Percentiles rank a stretch among this genome's conserved stretches.
These are phyloP conservation scores for Laguncularia racemosa DNA, from an alignment of 345 rosid genomes.

Conservation along the genomic window DNA sequence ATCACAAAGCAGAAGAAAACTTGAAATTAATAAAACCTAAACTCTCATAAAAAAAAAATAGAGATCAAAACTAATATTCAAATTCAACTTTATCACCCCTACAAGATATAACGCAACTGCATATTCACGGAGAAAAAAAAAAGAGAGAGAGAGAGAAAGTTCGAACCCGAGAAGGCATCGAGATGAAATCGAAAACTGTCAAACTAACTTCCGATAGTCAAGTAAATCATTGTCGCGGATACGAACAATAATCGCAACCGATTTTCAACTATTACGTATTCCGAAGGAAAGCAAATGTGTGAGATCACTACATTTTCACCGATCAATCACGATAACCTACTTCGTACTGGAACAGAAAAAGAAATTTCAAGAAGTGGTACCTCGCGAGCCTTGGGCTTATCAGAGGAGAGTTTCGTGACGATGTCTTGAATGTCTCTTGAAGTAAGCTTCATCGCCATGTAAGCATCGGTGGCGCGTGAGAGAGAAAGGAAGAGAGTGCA, in stretches of 20 bases:
- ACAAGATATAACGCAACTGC: not conserved
- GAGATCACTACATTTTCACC: too few species aligned
- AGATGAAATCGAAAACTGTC: too few species aligned
- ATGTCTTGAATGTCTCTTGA: constrained; percentile 77
- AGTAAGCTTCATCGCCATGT: constrained; percentile 34
- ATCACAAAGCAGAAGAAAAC: not conserved
- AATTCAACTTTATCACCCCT: too few species aligned
- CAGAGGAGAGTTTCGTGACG: constrained; percentile 83
- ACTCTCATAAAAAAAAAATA: too few species aligned
- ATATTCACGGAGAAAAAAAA: constrained; percentile 6
- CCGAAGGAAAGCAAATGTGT: too few species aligned
- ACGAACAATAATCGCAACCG: too few species aligned
- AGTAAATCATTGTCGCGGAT: too few species aligned
- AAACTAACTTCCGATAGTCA: too few species aligned
- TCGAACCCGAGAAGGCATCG: too few species aligned
- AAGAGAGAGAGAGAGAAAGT: constrained; percentile 4
- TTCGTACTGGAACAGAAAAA: not conserved
- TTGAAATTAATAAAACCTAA: not conserved
- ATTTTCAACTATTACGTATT: too few species aligned
- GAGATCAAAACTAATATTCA: too few species aligned
- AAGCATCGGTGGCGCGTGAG: constrained; percentile 6
- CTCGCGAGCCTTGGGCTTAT: constrained; percentile 80
- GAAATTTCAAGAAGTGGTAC: constrained; percentile 26
- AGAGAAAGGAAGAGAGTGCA: not conserved
- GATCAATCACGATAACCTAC: too few species aligned